Conservation (phyloP, 192 early-diverging fungal species). For the Chytriomyces sp. region DNA sequence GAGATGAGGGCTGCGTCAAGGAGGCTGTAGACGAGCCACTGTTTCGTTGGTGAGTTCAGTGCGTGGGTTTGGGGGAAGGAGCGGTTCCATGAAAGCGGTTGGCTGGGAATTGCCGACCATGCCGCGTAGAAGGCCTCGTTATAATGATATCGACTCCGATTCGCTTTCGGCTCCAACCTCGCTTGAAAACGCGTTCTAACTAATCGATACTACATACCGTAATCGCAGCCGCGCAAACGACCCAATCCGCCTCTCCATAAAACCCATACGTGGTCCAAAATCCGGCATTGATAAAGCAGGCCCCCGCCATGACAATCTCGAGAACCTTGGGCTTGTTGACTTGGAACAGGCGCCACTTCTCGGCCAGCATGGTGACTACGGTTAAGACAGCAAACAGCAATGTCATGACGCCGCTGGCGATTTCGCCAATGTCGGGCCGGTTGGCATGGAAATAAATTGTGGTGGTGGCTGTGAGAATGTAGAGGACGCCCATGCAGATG, state of each 20-base stretch:
- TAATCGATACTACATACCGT: background rate
- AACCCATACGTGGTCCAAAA: constrained; percentile 26
- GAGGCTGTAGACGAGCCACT: background rate
- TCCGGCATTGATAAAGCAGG: background rate
- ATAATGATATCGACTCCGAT: no score
- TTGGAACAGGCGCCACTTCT: constrained; percentile 12
- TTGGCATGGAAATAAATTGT: constrained; percentile 14
- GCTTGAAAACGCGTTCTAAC: no score
- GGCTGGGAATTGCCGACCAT: no score
- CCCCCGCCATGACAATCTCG: background rate
- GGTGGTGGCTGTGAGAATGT: constrained; percentile 23
- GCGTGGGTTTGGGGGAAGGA: no score
- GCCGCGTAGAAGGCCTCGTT: no score
- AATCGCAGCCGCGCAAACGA: constrained; percentile 6
- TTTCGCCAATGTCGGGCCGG: background rate
- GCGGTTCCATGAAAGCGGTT: no score
- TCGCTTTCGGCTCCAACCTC: no score
- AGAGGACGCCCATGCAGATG: constrained; percentile 3
- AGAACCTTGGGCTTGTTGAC: background rate
- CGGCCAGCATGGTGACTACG: background rate
- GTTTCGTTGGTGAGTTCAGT: no score
- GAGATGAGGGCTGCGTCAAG: background rate
- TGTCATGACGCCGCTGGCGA: background rate
- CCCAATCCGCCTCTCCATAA: constrained; percentile 17
- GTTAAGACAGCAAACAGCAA: constrained; percentile 1